Evolutionary conservation across 1,139 yeast genomes (phyloP).

Genomic region (Saccharomycopsis hybrid): DNA sequence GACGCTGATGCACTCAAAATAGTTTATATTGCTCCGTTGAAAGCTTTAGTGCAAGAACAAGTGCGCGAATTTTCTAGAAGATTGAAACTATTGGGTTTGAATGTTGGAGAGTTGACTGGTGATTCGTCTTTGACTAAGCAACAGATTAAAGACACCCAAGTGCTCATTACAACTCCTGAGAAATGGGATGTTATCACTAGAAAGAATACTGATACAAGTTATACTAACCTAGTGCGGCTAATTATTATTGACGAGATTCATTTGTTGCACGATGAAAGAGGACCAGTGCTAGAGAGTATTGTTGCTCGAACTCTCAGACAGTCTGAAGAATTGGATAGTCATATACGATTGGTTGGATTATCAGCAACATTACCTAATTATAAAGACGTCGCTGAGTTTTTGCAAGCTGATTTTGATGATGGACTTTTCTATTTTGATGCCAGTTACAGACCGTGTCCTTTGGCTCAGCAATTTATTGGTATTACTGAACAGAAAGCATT

Average conservation of each 20-base stretch:
- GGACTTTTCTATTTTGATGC: conserved; percentile 79
- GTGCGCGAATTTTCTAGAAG: conserved; percentile 82
- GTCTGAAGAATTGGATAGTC: conserved; percentile 87
- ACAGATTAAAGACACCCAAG: conserved; percentile 79
- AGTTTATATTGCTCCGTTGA: conserved; percentile 91
- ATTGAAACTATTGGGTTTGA: conserved; percentile 76
- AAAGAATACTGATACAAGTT: conserved; percentile 68
- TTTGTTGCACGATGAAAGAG: conserved; percentile 93
- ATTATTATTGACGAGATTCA: conserved; percentile 95
- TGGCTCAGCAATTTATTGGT: conserved; percentile 83
- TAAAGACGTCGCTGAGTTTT: conserved; percentile 90
- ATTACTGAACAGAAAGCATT: conserved; percentile 80
- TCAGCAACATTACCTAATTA: conserved; percentile 96
- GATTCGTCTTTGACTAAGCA: conserved; percentile 90
- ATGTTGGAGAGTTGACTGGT: conserved; percentile 88
- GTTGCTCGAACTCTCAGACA: conserved; percentile 94
- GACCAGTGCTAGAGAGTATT: conserved; percentile 91
- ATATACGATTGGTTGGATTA: conserved; percentile 93
- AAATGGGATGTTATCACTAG: conserved; percentile 99
- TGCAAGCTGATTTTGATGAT: conserved; percentile 61
- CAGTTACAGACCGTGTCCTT: conserved; percentile 84
- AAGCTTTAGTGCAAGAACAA: conserved; percentile 95
- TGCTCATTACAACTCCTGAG: conserved; percentile 95
- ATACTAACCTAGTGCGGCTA: conserved; percentile 76
- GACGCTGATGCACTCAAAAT: conserved; percentile 81